These are phyloP conservation scores for Penicillium crystallinum DNA, from an alignment of 495 filamentous ascomycete species.

Conservation along the genomic window DNA sequence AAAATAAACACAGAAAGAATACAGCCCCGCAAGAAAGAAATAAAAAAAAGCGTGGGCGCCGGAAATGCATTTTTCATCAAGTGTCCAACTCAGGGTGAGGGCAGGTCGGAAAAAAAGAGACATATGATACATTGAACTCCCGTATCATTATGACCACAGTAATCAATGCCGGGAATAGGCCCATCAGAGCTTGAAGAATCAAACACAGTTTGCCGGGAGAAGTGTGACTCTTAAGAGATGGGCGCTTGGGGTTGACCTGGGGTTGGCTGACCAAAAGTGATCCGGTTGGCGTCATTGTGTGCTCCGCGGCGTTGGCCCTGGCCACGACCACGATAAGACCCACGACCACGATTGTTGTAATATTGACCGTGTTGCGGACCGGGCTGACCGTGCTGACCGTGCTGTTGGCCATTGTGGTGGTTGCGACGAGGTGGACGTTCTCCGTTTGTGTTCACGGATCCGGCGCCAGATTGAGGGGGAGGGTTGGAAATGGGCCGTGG, in stretches of 20 bases:
- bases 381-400: background rate
- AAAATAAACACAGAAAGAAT: background rate
- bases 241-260: constrained; percentile 33
- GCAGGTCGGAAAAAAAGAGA: constrained; percentile 9
- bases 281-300: constrained; percentile 29
- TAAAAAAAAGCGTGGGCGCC: constrained; percentile 14
- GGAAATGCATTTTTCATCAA: constrained; percentile 21
- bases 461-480: constrained; percentile 21
- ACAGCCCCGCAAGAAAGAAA: constrained; percentile 7
- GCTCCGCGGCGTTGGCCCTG: constrained; percentile 41
- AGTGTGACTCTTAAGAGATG: constrained; percentile 12
- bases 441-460: constrained; percentile 19
- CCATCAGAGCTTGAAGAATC: background rate
- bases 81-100: constrained; percentile 8
- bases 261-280: constrained; percentile 23
- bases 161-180: background rate
- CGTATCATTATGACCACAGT: constrained; percentile 22
- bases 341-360: constrained; percentile 33
- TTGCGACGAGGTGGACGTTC: constrained; percentile 37
- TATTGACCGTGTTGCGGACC: constrained; percentile 27
- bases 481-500: constrained; percentile 65
- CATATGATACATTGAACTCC: constrained; percentile 34
- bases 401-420: constrained; percentile 15
- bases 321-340: constrained; percentile 41
- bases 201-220: background rate